Percentiles rank a stretch among this genome's conserved stretches.
phyloP scores from a whole-genome alignment of 805 yeast genomes.

The Candida schatavii region DNA sequence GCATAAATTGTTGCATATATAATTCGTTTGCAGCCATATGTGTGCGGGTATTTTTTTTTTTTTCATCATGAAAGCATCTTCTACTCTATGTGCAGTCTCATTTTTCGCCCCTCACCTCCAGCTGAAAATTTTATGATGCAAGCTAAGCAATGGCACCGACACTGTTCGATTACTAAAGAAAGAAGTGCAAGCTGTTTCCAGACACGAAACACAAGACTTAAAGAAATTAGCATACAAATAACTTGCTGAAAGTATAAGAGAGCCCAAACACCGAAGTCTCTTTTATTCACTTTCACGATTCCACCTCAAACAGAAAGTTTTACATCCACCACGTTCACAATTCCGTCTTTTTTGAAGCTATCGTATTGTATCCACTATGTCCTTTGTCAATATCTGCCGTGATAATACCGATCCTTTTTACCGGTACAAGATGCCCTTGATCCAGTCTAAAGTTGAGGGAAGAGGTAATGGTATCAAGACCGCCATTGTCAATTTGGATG shows the following conservation, averaged over 20 bases:
- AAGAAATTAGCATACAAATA: neutral
- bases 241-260: neutral
- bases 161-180: neutral
- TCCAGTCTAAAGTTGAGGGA: slow-evolving; percentile 96
- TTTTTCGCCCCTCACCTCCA: too few species aligned
- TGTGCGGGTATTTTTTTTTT: too few species aligned
- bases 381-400: slow-evolving; percentile 90
- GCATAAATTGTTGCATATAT: too few species aligned
- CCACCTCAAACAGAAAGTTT: too few species aligned
- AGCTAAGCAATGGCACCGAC: too few species aligned
- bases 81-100: too few species aligned
- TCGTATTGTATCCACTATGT: slow-evolving; percentile 46
- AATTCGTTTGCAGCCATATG: too few species aligned
- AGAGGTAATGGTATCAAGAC: slow-evolving; percentile 99
- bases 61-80: too few species aligned
- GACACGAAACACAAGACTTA: neutral
- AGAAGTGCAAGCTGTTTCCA: neutral
- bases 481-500: slow-evolving; percentile 82
- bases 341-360: neutral
- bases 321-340: neutral
- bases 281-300: too few species aligned
- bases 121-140: too few species aligned
- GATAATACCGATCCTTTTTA: slow-evolving; percentile 97
- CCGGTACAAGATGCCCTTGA: slow-evolving; percentile 99
- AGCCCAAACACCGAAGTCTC: too few species aligned